These are phyloP conservation scores for Aspergillus wentii DNA, from an alignment of 495 filamentous ascomycete genomes.

Conservation along the genomic window DNA sequence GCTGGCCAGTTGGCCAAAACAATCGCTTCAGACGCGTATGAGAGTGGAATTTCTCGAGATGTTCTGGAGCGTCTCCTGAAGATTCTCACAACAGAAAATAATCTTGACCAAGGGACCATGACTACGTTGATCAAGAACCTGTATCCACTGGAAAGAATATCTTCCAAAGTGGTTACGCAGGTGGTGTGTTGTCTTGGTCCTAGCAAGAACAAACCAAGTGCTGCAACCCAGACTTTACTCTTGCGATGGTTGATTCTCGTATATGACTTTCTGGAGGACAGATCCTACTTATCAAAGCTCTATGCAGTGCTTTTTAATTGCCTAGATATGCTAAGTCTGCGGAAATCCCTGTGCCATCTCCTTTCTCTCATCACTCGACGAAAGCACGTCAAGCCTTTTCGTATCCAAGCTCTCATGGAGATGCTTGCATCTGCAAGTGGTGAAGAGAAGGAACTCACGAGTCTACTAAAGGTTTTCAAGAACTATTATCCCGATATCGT, in stretches of 20 bases:
- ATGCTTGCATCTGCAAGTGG: slow-evolving; percentile 31
- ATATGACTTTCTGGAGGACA: slow-evolving; percentile 67
- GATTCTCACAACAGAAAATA: slow-evolving; percentile 57
- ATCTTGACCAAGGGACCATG: slow-evolving; percentile 71
- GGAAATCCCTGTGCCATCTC: slow-evolving; percentile 64
- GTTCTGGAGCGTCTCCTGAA: slow-evolving; percentile 60
- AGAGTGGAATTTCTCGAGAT: slow-evolving; percentile 57
- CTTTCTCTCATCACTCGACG: slow-evolving; percentile 76
- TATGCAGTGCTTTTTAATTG: slow-evolving; percentile 81
- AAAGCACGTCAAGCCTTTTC: slow-evolving; percentile 82
- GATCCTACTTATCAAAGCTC: slow-evolving; percentile 56
- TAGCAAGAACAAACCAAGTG: slow-evolving; percentile 70
- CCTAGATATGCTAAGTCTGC: slow-evolving; percentile 67
- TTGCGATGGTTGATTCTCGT: slow-evolving; percentile 79
- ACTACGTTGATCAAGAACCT: slow-evolving; percentile 65
- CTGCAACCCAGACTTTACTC: slow-evolving; percentile 62
- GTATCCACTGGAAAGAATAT: slow-evolving; percentile 63
- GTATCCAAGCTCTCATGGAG: slow-evolving; percentile 77
- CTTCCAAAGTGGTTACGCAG: slow-evolving; percentile 56
- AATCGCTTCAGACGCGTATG: slow-evolving; percentile 52
- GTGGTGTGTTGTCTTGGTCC: slow-evolving; percentile 73
- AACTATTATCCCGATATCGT: slow-evolving; percentile 89
- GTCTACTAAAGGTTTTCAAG: slow-evolving; percentile 80
- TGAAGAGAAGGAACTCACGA: slow-evolving; percentile 69
- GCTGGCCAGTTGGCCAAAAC: slow-evolving; percentile 32